phyloP scores from a whole-genome alignment of 1,284 basidiomycete genomes.

The Puccinia hordei region DNA sequence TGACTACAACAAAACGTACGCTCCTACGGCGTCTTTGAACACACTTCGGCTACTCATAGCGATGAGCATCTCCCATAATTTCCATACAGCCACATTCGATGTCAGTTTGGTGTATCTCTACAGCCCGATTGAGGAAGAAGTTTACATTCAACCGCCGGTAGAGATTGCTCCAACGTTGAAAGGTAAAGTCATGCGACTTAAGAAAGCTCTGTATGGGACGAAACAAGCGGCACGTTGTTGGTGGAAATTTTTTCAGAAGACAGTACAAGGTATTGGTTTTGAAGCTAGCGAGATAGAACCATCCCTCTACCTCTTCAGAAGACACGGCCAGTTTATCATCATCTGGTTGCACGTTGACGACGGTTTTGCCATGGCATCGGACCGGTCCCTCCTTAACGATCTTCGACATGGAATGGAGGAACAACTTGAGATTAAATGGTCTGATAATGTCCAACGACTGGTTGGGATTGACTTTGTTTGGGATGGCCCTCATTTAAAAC shows the following conservation, averaged over 20 bases:
- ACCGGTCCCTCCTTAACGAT: background rate
- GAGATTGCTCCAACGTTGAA: too few species aligned
- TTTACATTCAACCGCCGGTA: background rate
- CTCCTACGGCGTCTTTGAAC: conserved; percentile 16
- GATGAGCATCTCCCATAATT: background rate
- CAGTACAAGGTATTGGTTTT: conserved; percentile 8
- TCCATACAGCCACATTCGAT: too few species aligned
- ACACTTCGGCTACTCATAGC: conserved; percentile 4
- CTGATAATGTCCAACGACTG: background rate
- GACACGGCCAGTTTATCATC: background rate
- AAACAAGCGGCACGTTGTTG: conserved; percentile 27
- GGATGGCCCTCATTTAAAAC: background rate
- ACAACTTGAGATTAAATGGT: background rate
- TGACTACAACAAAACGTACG: conserved; percentile 17
- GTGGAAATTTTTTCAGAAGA: conserved; percentile 19
- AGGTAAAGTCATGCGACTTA: background rate
- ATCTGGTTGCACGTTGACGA: too few species aligned
- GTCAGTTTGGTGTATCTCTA: too few species aligned
- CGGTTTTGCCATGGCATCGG: too few species aligned
- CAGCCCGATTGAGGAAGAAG: too few species aligned
- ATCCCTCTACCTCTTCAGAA: background rate
- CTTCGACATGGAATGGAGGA: background rate
- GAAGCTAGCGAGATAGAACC: too few species aligned
- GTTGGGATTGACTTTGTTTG: too few species aligned
- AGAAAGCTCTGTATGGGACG: conserved; percentile 35